A percentile compares a stretch with the other conserved stretches of the same genome.
Conservation (phyloP, 306 rosid genomes). For the Vicia villosa region DNA sequence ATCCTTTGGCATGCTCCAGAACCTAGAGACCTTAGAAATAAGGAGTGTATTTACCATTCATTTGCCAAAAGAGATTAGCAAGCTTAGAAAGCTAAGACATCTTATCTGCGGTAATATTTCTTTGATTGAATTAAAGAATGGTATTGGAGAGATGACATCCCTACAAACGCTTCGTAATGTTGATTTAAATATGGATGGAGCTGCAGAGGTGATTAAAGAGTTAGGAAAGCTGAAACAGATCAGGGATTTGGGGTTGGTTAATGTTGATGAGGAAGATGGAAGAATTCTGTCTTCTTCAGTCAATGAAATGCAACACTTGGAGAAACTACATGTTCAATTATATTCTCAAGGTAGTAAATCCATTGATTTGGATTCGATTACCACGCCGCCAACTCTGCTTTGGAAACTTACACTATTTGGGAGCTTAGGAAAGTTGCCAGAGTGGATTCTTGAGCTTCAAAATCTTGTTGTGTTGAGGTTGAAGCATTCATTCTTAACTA, state of each 20-base stretch:
- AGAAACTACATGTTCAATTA: no score
- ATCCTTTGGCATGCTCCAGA: no score
- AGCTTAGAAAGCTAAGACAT: conserved; percentile 27
- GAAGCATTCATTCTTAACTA: no score
- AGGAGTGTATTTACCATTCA: no score
- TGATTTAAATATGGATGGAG: background rate
- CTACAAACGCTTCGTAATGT: background rate
- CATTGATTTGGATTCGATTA: no score
- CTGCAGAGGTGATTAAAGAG: background rate
- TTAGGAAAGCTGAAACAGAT: conserved; percentile 5
- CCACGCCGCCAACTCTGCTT: no score
- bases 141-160: background rate
- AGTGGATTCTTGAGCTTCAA: no score
- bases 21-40: no score
- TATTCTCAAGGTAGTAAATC: no score
- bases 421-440: no score
- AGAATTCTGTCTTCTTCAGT: background rate
- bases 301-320: background rate
- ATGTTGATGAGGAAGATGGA: background rate
- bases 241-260: background rate
- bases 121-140: background rate
- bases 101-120: rapidly evolving
- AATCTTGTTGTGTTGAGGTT: no score
- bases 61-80: conserved; percentile 13
- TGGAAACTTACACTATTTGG: no score